phyloP scores from a whole-genome alignment of 2,329 filamentous ascomycete species.

The Stachybotrys echinatus region DNA sequence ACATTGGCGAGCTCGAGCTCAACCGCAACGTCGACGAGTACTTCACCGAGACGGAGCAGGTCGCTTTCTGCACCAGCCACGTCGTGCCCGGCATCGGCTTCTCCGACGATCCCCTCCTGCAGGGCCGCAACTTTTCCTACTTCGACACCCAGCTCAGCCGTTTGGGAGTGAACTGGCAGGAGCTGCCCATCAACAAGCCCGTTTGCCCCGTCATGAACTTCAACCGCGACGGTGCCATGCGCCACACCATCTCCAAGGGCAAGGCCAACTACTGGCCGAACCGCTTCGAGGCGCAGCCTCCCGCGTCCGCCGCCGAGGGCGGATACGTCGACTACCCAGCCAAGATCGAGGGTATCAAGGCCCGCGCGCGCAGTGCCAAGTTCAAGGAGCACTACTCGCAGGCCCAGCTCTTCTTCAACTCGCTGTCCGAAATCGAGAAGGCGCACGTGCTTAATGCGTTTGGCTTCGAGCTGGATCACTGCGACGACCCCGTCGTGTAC shows the following conservation, averaged over 20 bases:
- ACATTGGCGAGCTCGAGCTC: conserved; percentile 74
- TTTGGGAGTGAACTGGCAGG: conserved; percentile 69
- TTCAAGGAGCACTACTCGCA: conserved; percentile 75
- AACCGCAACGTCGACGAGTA: conserved; percentile 78
- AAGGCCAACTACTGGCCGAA: conserved; percentile 62
- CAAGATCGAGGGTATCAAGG: conserved; percentile 65
- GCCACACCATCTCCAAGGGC: conserved; percentile 66
- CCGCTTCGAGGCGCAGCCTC: conserved; percentile 58
- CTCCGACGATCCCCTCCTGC: conserved; percentile 68
- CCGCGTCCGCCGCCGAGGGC: conserved; percentile 56
- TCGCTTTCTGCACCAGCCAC: conserved; percentile 76
- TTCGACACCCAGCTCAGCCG: conserved; percentile 65
- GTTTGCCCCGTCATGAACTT: conserved; percentile 71
- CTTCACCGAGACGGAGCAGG: conserved; percentile 78
- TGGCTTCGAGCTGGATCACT: conserved; percentile 75
- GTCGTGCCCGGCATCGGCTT: conserved; percentile 74
- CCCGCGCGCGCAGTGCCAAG: conserved; percentile 62
- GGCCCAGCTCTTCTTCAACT: conserved; percentile 81
- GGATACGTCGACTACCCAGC: conserved; percentile 62
- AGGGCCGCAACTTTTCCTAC: conserved; percentile 68
- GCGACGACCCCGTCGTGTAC: conserved; percentile 73
- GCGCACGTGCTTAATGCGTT: conserved; percentile 67
- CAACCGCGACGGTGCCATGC: conserved; percentile 68
- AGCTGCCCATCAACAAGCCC: conserved; percentile 71
- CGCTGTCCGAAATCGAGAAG: conserved; percentile 62